These are phyloP conservation scores for Aureobasidium pullulans DNA, from an alignment of 2,329 filamentous ascomycete genomes.

Conservation along the genomic window DNA sequence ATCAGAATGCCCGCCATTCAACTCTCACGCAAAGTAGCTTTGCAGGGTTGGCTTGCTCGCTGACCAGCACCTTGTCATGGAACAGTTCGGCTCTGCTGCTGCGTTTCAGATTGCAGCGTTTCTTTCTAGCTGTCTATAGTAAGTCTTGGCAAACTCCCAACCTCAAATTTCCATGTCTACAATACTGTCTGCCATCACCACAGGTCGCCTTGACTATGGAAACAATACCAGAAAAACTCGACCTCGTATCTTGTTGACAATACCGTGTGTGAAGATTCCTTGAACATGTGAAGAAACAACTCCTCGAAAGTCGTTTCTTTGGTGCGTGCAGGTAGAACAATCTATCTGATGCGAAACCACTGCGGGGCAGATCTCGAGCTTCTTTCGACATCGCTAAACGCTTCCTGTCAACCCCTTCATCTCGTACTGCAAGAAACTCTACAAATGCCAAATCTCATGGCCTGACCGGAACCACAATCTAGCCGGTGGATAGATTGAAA, in stretches of 20 bases:
- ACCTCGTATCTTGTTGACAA: too few species aligned
- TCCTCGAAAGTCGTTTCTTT: too few species aligned
- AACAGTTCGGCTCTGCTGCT: slow-evolving; percentile 8
- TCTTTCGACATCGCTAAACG: slow-evolving; percentile 10
- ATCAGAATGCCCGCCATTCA: background rate
- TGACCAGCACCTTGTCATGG: background rate
- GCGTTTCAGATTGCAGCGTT: slow-evolving; percentile 6
- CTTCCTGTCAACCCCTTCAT: background rate
- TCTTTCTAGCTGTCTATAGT: background rate
- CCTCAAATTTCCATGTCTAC: background rate
- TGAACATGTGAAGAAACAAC: too few species aligned
- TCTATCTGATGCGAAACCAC: slow-evolving; percentile 2
- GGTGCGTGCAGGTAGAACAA: background rate
- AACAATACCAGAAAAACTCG: too few species aligned
- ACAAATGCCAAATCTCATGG: background rate
- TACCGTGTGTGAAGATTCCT: too few species aligned
- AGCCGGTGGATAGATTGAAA: slow-evolving; percentile 1
- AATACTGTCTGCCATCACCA: background rate
- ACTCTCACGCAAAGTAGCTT: background rate
- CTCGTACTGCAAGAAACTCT: background rate
- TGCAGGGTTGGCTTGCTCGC: background rate
- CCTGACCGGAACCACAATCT: background rate
- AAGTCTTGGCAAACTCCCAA: slow-evolving; percentile 3
- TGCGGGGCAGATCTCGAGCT: background rate
- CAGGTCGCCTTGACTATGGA: background rate